phyloP scores from a whole-genome alignment of 306 rosid genomes.

The Potentilla sterilis region DNA sequence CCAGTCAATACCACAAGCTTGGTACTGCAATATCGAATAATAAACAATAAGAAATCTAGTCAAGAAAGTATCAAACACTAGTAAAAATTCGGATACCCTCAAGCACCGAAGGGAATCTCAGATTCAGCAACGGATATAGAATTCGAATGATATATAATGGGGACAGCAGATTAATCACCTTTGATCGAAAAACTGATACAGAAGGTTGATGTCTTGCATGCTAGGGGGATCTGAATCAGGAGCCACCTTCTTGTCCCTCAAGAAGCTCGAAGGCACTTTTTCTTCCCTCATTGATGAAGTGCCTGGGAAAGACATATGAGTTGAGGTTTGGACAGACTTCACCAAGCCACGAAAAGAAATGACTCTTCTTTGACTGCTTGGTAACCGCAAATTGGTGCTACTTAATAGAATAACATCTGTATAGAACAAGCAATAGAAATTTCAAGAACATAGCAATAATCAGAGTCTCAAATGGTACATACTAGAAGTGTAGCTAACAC shows the following conservation, averaged over 20 bases:
- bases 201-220: slow-evolving; percentile 52
- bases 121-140: not conserved
- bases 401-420: slow-evolving; percentile 40
- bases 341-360: slow-evolving; percentile 34
- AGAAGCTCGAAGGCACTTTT: slow-evolving; percentile 31
- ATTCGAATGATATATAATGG: not conserved
- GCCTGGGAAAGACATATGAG: slow-evolving; percentile 48
- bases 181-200: slow-evolving; percentile 64
- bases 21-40: slow-evolving; percentile 45
- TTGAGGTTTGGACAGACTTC: slow-evolving; percentile 53
- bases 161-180: slow-evolving; percentile 43
- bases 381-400: slow-evolving; percentile 33
- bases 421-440: slow-evolving; percentile 1
- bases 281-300: slow-evolving; percentile 32
- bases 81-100: not conserved
- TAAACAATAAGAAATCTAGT: slow-evolving; percentile 18
- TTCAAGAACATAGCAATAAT: not conserved
- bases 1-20: slow-evolving; percentile 77
- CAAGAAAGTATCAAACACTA: slow-evolving; percentile 10
- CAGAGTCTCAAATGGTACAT: not conserved
- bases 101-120: slow-evolving; percentile 9
- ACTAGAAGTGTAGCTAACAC: not conserved
- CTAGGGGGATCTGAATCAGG: slow-evolving; percentile 91
- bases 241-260: slow-evolving; percentile 58
- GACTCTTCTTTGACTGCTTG: slow-evolving; percentile 34